Conservation (phyloP, 2,329 filamentous ascomycete genomes). For the Colletotrichum brevisporum region DNA sequence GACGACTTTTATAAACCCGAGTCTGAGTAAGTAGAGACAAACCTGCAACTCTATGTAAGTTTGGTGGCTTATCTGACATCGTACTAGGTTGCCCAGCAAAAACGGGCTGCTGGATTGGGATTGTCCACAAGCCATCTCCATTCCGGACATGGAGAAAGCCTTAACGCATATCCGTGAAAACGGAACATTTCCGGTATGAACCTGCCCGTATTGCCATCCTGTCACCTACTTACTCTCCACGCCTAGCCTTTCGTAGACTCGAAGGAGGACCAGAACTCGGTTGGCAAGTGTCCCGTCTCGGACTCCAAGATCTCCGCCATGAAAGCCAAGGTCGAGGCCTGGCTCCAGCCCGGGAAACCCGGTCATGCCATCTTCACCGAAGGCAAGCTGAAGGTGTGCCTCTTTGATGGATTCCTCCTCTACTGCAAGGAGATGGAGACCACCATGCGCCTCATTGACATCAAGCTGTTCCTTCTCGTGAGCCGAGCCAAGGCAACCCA, state of each 20-base stretch:
- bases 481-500: conserved; percentile 74
- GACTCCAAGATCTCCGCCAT: conserved; percentile 61
- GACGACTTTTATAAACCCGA: conserved; percentile 97
- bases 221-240: conserved; percentile 37
- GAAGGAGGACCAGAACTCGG: conserved; percentile 75
- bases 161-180: conserved; percentile 79
- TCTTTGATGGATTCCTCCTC: conserved; percentile 92
- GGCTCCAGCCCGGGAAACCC: conserved; percentile 60
- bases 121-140: conserved; percentile 82
- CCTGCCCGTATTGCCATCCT: conserved; percentile 30
- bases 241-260: conserved; percentile 63
- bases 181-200: conserved; percentile 74
- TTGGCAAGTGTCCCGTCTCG: conserved; percentile 68
- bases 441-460: conserved; percentile 75
- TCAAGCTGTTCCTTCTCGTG: conserved; percentile 84
- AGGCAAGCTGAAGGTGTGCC: conserved; percentile 67
- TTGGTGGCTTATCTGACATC: conserved; percentile 11
- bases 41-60: not conserved
- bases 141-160: conserved; percentile 76
- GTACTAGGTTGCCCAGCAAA: conserved; percentile 66
- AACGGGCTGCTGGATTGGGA: conserved; percentile 89
- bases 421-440: conserved; percentile 72
- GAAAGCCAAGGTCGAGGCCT: conserved; percentile 62
- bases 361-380: conserved; percentile 54
- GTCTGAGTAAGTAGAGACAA: conserved; percentile 66